A percentile compares a stretch with the other conserved stretches of the same genome.
These are phyloP conservation scores for Gossypium schwendimanii DNA, from an alignment of 441 rosid species.

Conservation along the genomic window DNA sequence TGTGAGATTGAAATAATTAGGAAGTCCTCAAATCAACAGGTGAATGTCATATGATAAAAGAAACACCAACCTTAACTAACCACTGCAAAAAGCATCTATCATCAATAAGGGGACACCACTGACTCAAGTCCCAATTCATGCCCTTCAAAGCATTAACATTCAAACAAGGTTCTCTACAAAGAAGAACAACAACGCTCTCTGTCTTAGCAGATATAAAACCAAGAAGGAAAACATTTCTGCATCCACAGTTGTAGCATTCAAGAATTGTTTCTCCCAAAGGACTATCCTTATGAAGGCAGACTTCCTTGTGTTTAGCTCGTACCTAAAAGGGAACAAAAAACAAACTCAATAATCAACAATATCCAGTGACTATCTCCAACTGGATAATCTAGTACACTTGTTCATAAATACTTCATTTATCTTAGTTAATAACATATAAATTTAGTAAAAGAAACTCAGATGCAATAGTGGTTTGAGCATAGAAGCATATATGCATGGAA, in stretches of 20 bases:
- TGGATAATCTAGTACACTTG: not conserved
- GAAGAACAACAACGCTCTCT: conserved; percentile 96
- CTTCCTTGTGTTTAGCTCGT: conserved; percentile 98
- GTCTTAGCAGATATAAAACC: conserved; percentile 97
- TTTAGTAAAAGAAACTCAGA: not conserved
- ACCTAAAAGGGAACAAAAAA: conserved; percentile 44
- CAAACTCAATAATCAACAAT: not conserved
- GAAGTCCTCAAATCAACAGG: conserved; percentile 12
- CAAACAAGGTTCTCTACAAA: conserved; percentile 97
- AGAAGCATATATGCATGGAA: not conserved
- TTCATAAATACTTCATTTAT: not conserved
- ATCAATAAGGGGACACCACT: conserved; percentile 98
- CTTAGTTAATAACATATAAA: not conserved
- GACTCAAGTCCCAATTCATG: conserved; percentile 99
- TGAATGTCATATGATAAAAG: not conserved
- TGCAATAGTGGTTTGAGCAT: not conserved
- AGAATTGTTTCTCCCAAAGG: conserved; percentile 97
- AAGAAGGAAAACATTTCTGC: conserved; percentile 93
- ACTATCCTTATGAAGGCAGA: conserved; percentile 97
- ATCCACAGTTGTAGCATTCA: conserved; percentile 97
- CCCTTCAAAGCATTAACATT: conserved; percentile 96
- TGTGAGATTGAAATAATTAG: conserved; percentile 30
- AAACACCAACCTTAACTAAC: conserved; percentile 84
- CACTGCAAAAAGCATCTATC: conserved; percentile 97
- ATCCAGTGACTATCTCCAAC: not conserved